Evolutionary conservation across 2,329 filamentous ascomycete species (phyloP), one percentile per base, ranked within the genome.

Genomic region (Coniochaeta prunicola): DNA sequence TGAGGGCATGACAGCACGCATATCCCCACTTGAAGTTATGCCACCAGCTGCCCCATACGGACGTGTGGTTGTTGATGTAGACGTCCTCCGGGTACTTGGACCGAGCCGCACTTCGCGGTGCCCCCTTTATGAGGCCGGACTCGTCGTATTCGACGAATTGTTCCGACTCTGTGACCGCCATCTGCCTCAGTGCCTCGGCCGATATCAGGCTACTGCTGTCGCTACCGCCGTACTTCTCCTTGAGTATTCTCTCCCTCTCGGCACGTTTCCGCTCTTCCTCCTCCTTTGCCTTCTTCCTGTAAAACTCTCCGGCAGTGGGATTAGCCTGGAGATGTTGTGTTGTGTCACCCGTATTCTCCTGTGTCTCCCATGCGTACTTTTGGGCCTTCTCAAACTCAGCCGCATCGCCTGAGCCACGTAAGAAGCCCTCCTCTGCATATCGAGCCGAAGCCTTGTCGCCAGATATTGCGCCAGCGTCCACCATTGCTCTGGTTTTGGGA

Each of bases 21-120:
- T 96, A 99, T 1, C 94, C 94, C 94, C 94, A 99, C 73, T 88
- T 84, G 76, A 97, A 97, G 69, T 91, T 87, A 57, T 86, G 84
- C 94, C 94, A 99, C 94, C 94, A 99, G 68, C 92, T 96, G 55
- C 94, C 94, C 90, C 92, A 99, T 3, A 96, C 88, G 0, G 89
- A 88, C 3, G 85, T 91, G 74, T 99, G 94, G 69, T 99, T 99
- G 77, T 96, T 93, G 71, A 89, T 83, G 58, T 89, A 77, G 0
- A 97, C 80, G 67, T 99, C 91, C 69, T 99, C 94, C 4, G 87
- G 75, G 69, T 99, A 99, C 71, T 97, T 97, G 42, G 91, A 96
- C 71, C 90, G 93, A 56, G 88, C 89, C 57, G 83, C 82, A 58
- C 84, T 84, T 70, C 88, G 89, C 0, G 88, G 87, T 28, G 85